Conservation (phyloP, 805 yeast species). For the Ogataea paraovalis region DNA sequence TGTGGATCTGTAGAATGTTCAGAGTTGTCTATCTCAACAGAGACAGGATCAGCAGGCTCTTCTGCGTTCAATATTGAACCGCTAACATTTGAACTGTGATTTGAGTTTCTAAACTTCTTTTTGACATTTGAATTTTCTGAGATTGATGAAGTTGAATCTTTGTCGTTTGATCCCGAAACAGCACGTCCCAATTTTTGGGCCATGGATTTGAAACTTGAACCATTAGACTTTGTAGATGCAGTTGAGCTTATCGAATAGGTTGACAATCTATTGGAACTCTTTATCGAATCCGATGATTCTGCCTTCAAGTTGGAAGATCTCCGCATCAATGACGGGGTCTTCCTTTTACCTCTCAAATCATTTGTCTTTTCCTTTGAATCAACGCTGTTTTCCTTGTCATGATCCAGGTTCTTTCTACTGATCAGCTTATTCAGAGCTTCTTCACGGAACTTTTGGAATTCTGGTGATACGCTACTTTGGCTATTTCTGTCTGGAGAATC, state of each 20-base stretch:
- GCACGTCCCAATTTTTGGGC: conserved; percentile 21
- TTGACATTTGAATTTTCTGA: background rate
- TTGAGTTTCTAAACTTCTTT: background rate
- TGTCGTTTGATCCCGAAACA: conserved; percentile 7
- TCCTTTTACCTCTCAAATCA: conserved; percentile 2
- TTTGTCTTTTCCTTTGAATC: conserved; percentile 1
- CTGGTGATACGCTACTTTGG: background rate
- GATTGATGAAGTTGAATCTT: background rate
- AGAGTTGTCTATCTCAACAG: background rate
- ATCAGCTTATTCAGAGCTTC: conserved; percentile 10
- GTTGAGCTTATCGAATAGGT: conserved; percentile 17
- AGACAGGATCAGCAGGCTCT: background rate
- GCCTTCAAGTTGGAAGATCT: conserved; percentile 3
- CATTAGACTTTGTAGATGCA: conserved; percentile 19
- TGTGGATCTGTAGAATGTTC: background rate
- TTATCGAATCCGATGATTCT: background rate
- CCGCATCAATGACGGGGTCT: conserved; percentile 2
- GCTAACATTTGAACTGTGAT: conserved; percentile 4
- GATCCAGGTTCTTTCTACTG: background rate
- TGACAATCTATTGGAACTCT: conserved; percentile 14
- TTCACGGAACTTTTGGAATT: conserved; percentile 5
- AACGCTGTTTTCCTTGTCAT: conserved; percentile 2
- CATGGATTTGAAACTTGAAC: conserved; percentile 19
- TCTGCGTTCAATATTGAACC: background rate
- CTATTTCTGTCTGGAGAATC: background rate